Conservation (phyloP, 164 flowering plant species). For the Macadamia integrifolia region DNA sequence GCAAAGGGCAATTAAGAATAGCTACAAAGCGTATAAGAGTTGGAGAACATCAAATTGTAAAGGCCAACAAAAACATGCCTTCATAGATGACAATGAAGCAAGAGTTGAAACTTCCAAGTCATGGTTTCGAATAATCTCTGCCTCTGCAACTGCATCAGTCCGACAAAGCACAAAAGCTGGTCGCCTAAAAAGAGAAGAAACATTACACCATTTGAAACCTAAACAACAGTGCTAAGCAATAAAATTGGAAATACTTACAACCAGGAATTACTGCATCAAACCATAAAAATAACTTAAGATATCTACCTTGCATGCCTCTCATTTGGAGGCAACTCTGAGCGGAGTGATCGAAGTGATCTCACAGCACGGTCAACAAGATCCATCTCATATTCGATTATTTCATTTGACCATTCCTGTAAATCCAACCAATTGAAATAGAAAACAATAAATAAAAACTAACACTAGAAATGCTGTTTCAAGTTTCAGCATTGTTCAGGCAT, state of each 20-base stretch:
- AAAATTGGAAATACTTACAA: background rate
- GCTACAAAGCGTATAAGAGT: background rate
- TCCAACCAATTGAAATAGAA: slow-evolving; percentile 4
- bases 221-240: background rate
- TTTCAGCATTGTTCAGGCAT: too few relatives aligned
- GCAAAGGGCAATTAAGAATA: too few relatives aligned
- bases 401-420: slow-evolving; percentile 74
- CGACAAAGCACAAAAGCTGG: slow-evolving; percentile 71
- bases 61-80: slow-evolving; percentile 30
- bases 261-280: background rate
- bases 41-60: background rate
- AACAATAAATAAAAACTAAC: background rate
- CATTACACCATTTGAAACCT: background rate
- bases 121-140: slow-evolving; percentile 36
- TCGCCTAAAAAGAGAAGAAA: slow-evolving; percentile 37
- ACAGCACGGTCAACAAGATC: slow-evolving; percentile 63
- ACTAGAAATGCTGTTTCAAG: background rate
- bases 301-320: slow-evolving; percentile 70
- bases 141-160: slow-evolving; percentile 33
- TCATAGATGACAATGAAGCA: slow-evolving; percentile 66
- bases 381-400: slow-evolving; percentile 68
- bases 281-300: background rate
- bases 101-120: slow-evolving; percentile 74
- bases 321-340: slow-evolving; percentile 46
- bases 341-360: slow-evolving; percentile 65